Conservation (phyloP, 169 alveolate genomes). For the Blepharisma undulans region DNA sequence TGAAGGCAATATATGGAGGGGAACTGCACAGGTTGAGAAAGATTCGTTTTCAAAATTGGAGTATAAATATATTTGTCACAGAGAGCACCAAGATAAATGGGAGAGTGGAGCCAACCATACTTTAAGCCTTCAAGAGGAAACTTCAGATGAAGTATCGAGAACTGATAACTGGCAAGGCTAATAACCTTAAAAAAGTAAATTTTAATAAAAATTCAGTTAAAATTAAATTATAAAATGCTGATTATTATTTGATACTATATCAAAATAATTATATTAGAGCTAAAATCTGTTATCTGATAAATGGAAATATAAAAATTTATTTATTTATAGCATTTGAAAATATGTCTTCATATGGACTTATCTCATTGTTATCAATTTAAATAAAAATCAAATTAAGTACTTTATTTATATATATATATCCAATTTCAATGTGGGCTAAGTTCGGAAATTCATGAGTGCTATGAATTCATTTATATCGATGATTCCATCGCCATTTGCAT, state of each 20-base stretch:
- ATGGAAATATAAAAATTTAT: no score
- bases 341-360: no score
- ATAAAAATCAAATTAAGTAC: not conserved
- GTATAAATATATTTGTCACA: not conserved
- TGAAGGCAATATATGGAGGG: not conserved
- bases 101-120: not conserved
- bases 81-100: not conserved
- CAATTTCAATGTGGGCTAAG: not conserved
- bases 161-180: not conserved
- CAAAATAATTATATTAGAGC: not conserved
- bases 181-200: not conserved
- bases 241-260: no score
- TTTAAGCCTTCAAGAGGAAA: not conserved
- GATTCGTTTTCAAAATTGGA: not conserved
- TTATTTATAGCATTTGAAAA: not conserved
- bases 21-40: not conserved
- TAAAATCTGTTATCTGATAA: not conserved
- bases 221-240: no score
- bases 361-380: no score
- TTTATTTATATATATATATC: not conserved
- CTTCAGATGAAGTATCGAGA: not conserved
- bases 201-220: not conserved
- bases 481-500: conserved; percentile 64
- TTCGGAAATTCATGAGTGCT: not conserved
- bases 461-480: conserved; percentile 16